Evolutionary conservation across 768 basidiomycete genomes (phyloP), one percentile per base, ranked within the genome.

Genomic region (Rickenella mellea): DNA sequence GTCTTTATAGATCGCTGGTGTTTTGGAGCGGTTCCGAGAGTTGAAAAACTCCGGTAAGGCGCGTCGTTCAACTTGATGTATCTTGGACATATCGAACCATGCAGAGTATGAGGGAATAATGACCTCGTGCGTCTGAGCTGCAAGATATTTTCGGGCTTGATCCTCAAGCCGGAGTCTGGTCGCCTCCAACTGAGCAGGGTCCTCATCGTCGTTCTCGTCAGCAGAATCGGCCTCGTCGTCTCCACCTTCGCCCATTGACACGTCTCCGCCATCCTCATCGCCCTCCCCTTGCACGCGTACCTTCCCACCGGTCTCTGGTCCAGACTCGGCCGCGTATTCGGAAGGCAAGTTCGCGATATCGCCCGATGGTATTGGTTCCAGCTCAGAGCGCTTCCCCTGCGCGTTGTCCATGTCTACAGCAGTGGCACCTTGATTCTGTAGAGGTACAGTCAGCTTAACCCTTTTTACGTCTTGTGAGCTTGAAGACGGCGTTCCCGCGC

Each of bases 31-130:
- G 61, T 98, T 97, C 41, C 90, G 74, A 33, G 86, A 87, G 59
- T 90, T 92, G 76, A 99, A 99, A 72, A 98, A 99, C 63, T 99
- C 96, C 26, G 96, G 96, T 22, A 99, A 69, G 1, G 90, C 86
- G 49, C 89, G 79, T 35, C 81, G 76, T 62, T 99, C 96, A 47
- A 98, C 84, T 8, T 86, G 76, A 54, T 96, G 88, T 43, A 99
- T 84, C 58, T 85, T 80, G 43, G 85, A 76, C 79, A 98, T 90
- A 63, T 90, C 84, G 66, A 98, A 99, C 96, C 96, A 98, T 14
- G 91, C 86, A 6, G 92, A 83, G 59, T 98, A 98, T 20, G 91
- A 94, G 6, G 96, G 96, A 39, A 99, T 87, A 56, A 99, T 80
- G 57, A 99, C 80, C 52, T 94, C 89, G 65, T 98, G 94, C 1